phyloP scores from a whole-genome alignment of 306 rosid genomes.

The Vicia villosa region DNA sequence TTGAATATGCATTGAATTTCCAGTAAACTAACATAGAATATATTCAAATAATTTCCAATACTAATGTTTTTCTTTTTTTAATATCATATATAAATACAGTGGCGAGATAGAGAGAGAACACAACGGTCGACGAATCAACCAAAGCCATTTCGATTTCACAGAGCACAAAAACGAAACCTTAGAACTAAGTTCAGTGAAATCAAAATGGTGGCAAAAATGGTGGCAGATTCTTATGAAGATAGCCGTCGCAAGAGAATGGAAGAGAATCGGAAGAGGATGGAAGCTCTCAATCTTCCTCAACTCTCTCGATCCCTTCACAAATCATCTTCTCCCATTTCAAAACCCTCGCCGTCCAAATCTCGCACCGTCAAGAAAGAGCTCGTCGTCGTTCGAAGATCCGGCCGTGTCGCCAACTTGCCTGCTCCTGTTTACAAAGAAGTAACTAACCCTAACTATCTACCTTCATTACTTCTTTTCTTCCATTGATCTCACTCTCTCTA shows the following conservation, averaged over 20 bases:
- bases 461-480: background rate
- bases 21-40: no score
- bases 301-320: slow-evolving; percentile 61
- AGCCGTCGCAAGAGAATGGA: slow-evolving; percentile 65
- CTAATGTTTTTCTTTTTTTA: no score
- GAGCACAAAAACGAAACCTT: background rate
- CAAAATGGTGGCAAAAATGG: slow-evolving; percentile 48
- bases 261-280: slow-evolving; percentile 74
- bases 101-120: slow-evolving; percentile 33
- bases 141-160: background rate
- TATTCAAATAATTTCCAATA: no score
- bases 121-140: slow-evolving; percentile 48
- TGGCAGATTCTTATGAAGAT: slow-evolving; percentile 67
- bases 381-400: slow-evolving; percentile 67
- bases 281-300: slow-evolving; percentile 64
- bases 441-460: background rate
- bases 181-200: background rate
- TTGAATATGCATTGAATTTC: no score
- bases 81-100: background rate
- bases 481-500: background rate
- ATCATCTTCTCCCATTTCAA: slow-evolving; percentile 53
- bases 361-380: slow-evolving; percentile 45
- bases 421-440: slow-evolving; percentile 74
- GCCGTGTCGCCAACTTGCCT: slow-evolving; percentile 64
- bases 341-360: slow-evolving; percentile 56